A percentile compares a stretch with the other conserved stretches of the same genome.
Conservation (phyloP, 2,329 filamentous ascomycete genomes). For the Epichloe amarillans region DNA sequence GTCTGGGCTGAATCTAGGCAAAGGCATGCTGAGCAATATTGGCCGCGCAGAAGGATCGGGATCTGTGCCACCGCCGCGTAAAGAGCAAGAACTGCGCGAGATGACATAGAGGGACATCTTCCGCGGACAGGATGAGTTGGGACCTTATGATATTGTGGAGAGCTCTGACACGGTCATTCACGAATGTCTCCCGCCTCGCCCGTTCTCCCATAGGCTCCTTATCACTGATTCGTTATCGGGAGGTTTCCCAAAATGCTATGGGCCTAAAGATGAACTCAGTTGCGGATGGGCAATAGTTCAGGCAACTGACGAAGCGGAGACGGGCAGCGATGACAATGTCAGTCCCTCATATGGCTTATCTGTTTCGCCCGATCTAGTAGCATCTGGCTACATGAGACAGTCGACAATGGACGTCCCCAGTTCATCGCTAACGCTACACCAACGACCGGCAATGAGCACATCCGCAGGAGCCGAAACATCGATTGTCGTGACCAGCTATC, state of each 20-base stretch:
- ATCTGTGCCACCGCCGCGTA: slow-evolving; percentile 13
- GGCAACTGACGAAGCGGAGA: not conserved
- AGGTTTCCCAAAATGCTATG: not conserved
- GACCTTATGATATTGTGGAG: slow-evolving; percentile 21
- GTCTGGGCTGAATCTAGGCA: slow-evolving; percentile 34
- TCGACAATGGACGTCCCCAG: not conserved
- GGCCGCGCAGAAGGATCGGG: slow-evolving; percentile 14
- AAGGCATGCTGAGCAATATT: slow-evolving; percentile 26
- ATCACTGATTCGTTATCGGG: not conserved
- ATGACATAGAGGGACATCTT: slow-evolving; percentile 33
- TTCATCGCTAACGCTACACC: not conserved
- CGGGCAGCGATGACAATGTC: not conserved
- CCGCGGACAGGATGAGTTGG: slow-evolving; percentile 13
- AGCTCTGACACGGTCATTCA: slow-evolving; percentile 14
- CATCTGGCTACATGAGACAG: not conserved
- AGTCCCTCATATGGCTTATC: not conserved
- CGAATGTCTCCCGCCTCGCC: not conserved
- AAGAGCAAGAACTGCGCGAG: slow-evolving; percentile 30
- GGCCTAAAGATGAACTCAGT: slow-evolving; percentile 1
- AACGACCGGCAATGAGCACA: not conserved
- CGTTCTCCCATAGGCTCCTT: not conserved
- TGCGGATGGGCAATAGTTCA: slow-evolving; percentile 7
- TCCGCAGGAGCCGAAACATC: not conserved
- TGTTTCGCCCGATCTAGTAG: not conserved
- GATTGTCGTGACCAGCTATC: not conserved